phyloP scores from a whole-genome alignment of 768 basidiomycete genomes.

The Boletus sensibilis region DNA sequence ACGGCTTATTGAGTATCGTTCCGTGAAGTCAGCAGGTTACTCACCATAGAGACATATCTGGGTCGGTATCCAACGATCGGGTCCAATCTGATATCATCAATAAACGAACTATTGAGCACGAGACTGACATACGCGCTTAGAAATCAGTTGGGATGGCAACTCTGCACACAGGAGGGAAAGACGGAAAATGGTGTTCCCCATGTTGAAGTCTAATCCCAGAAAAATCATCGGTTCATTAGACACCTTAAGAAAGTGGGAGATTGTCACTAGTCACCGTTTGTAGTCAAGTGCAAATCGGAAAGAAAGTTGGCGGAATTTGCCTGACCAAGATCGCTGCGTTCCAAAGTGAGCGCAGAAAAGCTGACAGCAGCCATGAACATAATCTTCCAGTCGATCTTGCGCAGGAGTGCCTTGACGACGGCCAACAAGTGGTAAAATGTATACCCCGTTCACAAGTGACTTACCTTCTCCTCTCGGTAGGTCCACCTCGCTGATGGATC shows the following conservation, averaged over 20 bases:
- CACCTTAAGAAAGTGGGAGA: constrained; percentile 1
- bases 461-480: constrained; percentile 49
- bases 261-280: constrained; percentile 34
- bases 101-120: not conserved
- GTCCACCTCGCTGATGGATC: constrained; percentile 61
- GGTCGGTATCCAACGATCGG: constrained; percentile 62
- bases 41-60: constrained; percentile 56
- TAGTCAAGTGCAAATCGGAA: constrained; percentile 53
- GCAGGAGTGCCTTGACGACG: constrained; percentile 39
- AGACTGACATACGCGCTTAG: constrained; percentile 45
- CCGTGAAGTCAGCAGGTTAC: not conserved
- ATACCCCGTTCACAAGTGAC: not conserved
- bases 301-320: constrained; percentile 61
- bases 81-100: constrained; percentile 43
- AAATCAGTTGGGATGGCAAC: constrained; percentile 61
- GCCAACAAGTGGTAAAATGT: not conserved
- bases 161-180: constrained; percentile 54
- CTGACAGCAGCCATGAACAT: constrained; percentile 56
- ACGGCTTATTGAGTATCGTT: not conserved
- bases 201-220: constrained; percentile 46
- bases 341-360: constrained; percentile 57
- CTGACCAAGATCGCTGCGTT: constrained; percentile 52
- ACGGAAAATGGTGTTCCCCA: constrained; percentile 54
- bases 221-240: not conserved
- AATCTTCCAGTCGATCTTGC: constrained; percentile 62